Evolutionary conservation across 1,284 basidiomycete species (phyloP), one percentile per base, ranked within the genome.

Genomic region (Coriolopsis trogii): DNA sequence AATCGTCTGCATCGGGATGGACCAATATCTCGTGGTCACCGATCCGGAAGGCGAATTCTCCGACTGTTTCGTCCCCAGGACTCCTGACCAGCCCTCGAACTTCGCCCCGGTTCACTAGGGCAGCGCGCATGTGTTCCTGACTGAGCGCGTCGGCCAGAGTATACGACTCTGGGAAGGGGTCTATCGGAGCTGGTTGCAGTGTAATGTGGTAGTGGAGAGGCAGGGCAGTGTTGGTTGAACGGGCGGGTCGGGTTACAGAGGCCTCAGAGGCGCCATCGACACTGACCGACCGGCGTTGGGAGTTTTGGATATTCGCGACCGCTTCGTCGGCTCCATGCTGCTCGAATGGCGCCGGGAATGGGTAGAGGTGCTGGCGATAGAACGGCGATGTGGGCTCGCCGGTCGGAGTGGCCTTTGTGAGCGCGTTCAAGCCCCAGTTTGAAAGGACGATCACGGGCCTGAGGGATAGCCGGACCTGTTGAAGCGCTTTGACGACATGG

Each of bases 371-470:
- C 59, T 81, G 84, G 51, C 68, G 75, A 66, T 79, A 82, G 53
- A 76, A 69, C 26, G 68, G 68, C 46, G 63, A 58, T 12, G 61
- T 60, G 37, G 47, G 40, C 21, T 62, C 60, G 33, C 63, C 49
- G 46, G 61, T 47, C 45, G 58, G 42, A 34, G 56, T 46, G 28
- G 56, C 47, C 38, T 62, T 63, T 39, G 53, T 44, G 26, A 66
- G 59, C 29, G 69, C 65, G 53, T 72, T 71, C 37, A 88, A 71
- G 21, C 75, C 85, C 86, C 87, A 88, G 63, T 84, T 89, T 3
- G 85, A 81, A 33, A 88, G 61, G 33, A 86, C 63, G 21, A 77
- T 75, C 31, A 87, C 66, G 6, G 84, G 77, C 3, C 73, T 70
- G 59, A 85, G 78, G 6, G 76, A 77, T 15, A 65, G 52, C 30